These are phyloP conservation scores for Botrytis hyacinthi DNA, from an alignment of 2,329 filamentous ascomycete genomes.

Conservation along the genomic window DNA sequence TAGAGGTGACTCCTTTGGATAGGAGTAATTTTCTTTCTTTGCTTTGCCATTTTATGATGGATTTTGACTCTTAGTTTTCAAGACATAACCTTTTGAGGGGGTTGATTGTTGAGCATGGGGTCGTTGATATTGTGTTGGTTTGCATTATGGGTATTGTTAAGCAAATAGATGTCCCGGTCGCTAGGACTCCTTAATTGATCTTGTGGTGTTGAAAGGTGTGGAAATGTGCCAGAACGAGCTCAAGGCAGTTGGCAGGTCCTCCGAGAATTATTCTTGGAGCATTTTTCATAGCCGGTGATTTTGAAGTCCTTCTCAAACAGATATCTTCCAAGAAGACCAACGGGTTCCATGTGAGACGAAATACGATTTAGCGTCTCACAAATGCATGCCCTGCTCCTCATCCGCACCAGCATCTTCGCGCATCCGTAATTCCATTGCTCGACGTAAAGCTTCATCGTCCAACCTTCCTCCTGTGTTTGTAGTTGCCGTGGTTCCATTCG, in stretches of 20 bases:
- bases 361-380: conserved; percentile 43
- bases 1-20: neutral
- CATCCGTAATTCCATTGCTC: conserved; percentile 55
- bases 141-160: neutral
- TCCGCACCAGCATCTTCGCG: conserved; percentile 45
- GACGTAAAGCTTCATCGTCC: conserved; percentile 58
- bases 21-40: neutral
- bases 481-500: conserved; percentile 18
- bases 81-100: too few species aligned
- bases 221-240: neutral
- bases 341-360: neutral
- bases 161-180: neutral
- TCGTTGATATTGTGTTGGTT: neutral
- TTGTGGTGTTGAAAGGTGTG: neutral
- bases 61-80: neutral
- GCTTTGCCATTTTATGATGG: neutral
- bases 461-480: conserved; percentile 47
- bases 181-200: neutral
- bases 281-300: neutral
- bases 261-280: neutral
- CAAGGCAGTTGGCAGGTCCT: neutral
- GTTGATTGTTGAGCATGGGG: neutral
- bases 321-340: neutral
- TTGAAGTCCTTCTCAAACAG: neutral
- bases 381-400: conserved; percentile 60